Conservation (phyloP, 805 yeast genomes). For the Brettanomyces anomalus region DNA sequence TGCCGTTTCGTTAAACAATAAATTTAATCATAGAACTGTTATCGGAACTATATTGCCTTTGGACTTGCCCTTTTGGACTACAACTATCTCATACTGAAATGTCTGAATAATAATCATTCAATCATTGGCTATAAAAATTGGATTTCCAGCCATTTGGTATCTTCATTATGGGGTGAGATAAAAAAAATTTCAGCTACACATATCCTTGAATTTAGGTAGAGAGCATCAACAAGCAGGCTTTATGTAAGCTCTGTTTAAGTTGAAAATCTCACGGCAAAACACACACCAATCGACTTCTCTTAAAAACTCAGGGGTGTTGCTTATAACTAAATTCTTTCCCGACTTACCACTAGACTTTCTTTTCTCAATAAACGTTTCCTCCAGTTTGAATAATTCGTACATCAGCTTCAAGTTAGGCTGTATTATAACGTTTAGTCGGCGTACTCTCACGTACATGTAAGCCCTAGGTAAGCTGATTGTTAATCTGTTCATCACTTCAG, state of each 20-base stretch:
- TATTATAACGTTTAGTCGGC: conserved; percentile 83
- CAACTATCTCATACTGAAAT: not conserved
- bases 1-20: too few relatives aligned
- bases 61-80: too few relatives aligned
- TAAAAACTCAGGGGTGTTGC: conserved; percentile 23
- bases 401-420: conserved; percentile 89
- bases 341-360: conserved; percentile 10
- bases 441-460: conserved; percentile 78
- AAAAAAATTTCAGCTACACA: too few relatives aligned
- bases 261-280: conserved; percentile 74
- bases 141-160: too few relatives aligned
- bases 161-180: too few relatives aligned
- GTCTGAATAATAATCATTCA: not conserved
- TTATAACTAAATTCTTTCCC: conserved; percentile 18
- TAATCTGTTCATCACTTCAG: conserved; percentile 81
- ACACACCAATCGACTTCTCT: conserved; percentile 85
- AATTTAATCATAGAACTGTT: too few relatives aligned
- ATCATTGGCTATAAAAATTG: too few relatives aligned
- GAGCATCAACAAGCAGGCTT: conserved; percentile 16
- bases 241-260: conserved; percentile 63
- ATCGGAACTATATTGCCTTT: too few relatives aligned
- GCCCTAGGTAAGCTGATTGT: conserved; percentile 65
- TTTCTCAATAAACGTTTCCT: conserved; percentile 27
- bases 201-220: too few relatives aligned
- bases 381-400: conserved; percentile 80